Base-by-base conservation (phyloP, 176 grass and related monocot species). In the Oryza australiensis region DNA sequence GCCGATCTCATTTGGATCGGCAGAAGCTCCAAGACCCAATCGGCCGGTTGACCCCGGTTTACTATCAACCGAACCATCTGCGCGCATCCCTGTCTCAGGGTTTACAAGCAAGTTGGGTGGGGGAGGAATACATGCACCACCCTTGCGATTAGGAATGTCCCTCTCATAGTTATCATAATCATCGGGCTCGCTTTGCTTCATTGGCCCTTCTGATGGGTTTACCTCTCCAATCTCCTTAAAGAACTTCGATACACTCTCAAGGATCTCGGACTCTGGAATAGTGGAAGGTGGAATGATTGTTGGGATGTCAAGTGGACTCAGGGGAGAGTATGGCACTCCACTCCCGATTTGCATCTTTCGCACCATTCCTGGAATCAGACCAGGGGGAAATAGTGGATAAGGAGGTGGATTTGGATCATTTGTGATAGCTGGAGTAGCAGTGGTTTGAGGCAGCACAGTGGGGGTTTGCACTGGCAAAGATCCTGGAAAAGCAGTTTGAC, bases 301-400 rank as follows among this genome's bases (percentile, higher is more conserved):
- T 35, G 96, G 96, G 8, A 99, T 99, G 80, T 99, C 96, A 18
- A 95, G 89, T 1, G 96, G 93, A 34, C 91, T 99, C 70, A 99
- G 72, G 49, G 96, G 83, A 70, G 96, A 95, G 85, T 99, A 99
- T 6, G 96, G 96, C 8, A 99, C 96, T 30, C 96, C 96, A 18
- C 93, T 95, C 1, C 96, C 96, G 1, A 99, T 94, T 65, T 99
- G 96, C 93, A 94, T 99, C 80, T 99, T 99, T 53, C 96, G 76
- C 68, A 99, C 96, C 96, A 99, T 95, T 75, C 93, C 96, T 73
- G 96, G 96, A 78, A 99, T 99, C 35, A 99, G 89, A 24, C 96
- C 96, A 78, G 96, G 96, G 26, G 96, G 93, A 28, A 99, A 99
- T 18, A 99, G 59, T 57, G 96, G 96, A 73, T 99, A 99, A 22